Conservation (phyloP, 2,329 filamentous ascomycete genomes). For the Sclerotinia sclerotiorum region DNA sequence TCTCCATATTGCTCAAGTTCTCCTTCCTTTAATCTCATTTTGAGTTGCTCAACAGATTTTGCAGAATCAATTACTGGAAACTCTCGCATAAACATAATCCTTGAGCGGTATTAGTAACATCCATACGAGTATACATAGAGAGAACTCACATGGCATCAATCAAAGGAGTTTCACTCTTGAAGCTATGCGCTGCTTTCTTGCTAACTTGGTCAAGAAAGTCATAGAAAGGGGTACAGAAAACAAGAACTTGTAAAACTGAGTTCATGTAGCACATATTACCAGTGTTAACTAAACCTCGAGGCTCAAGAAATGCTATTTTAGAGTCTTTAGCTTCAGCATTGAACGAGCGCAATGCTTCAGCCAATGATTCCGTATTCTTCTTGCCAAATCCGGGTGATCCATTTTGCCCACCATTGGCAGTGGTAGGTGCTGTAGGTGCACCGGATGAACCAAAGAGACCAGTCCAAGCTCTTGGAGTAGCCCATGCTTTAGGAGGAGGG, state of each 20-base stretch:
- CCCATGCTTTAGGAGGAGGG: conserved; percentile 44
- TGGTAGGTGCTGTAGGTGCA: conserved; percentile 44
- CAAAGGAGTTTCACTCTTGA: conserved; percentile 92
- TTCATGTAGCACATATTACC: conserved; percentile 99
- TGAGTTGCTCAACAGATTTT: conserved; percentile 69
- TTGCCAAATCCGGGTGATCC: conserved; percentile 41
- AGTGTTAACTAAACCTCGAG: conserved; percentile 90
- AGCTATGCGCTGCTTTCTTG: conserved; percentile 80
- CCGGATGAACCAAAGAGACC: conserved; percentile 56
- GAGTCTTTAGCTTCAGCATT: conserved; percentile 55
- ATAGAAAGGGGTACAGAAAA: conserved; percentile 93
- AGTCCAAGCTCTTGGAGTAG: conserved; percentile 64
- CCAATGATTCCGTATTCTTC: conserved; percentile 61
- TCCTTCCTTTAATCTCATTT: conserved; percentile 70
- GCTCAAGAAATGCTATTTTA: conserved; percentile 82
- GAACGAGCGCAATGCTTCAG: conserved; percentile 75
- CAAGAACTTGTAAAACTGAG: conserved; percentile 91
- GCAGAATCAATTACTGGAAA: conserved; percentile 85
- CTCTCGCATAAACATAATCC: conserved; percentile 94
- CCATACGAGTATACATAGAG: neutral
- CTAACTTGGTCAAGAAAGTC: conserved; percentile 86
- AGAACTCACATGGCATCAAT: conserved; percentile 85
- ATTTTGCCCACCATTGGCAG: conserved; percentile 40
- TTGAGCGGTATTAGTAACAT: conserved; percentile 41
- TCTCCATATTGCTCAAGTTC: conserved; percentile 91